Conservation (phyloP, 169 alveolate genomes). For the Cytauxzoon felis region DNA sequence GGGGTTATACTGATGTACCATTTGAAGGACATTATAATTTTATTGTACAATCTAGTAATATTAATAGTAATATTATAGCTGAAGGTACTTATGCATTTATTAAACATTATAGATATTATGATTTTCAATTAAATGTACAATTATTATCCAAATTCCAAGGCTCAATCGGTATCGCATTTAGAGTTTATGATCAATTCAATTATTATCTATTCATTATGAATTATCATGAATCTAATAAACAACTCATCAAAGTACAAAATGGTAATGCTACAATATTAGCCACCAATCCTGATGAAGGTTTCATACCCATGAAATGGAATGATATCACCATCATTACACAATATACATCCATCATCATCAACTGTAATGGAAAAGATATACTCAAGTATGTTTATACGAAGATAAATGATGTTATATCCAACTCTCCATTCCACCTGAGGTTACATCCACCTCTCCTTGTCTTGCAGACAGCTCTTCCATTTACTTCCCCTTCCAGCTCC, state of each 20-base stretch:
- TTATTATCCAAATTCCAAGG: slow-evolving; percentile 78
- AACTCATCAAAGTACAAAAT: slow-evolving; percentile 77
- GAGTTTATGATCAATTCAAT: slow-evolving; percentile 81
- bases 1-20: slow-evolving; percentile 85
- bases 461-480: too few species aligned
- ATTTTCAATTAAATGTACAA: slow-evolving; percentile 70
- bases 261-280: slow-evolving; percentile 73
- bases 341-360: slow-evolving; percentile 60
- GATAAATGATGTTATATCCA: background rate
- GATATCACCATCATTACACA: slow-evolving; percentile 56
- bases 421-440: too few species aligned
- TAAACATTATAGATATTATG: slow-evolving; percentile 77
- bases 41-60: slow-evolving; percentile 79
- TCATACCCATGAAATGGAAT: slow-evolving; percentile 72
- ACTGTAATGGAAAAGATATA: slow-evolving; percentile 56
- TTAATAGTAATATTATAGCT: slow-evolving; percentile 67
- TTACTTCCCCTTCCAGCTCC: too few species aligned
- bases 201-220: slow-evolving; percentile 77
- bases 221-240: slow-evolving; percentile 71
- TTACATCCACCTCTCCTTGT: too few species aligned
- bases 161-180: slow-evolving; percentile 79
- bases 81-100: slow-evolving; percentile 82
- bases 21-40: slow-evolving; percentile 72
- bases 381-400: slow-evolving; percentile 24
- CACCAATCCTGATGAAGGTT: slow-evolving; percentile 74